phyloP scores from a whole-genome alignment of 2,329 filamentous ascomycete species.

The Thermomyces lanuginosus region DNA sequence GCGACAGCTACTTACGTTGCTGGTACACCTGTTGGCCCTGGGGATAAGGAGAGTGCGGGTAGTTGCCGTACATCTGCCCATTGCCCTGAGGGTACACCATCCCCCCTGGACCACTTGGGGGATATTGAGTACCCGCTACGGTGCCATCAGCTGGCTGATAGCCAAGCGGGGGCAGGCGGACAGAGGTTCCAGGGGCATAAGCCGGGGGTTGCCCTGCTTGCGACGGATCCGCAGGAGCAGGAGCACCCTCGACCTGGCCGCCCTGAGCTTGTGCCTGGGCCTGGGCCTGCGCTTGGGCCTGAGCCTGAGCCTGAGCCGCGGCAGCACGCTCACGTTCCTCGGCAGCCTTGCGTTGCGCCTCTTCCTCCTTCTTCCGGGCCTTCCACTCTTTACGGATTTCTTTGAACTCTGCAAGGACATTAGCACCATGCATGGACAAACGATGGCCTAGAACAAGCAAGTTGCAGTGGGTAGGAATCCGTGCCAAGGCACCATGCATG shows the following conservation, averaged over 20 bases:
- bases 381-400: slow-evolving; percentile 99
- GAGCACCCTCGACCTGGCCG: slow-evolving; percentile 30
- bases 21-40: slow-evolving; percentile 35
- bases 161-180: slow-evolving; percentile 59
- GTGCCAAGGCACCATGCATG: slow-evolving; percentile 1
- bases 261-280: slow-evolving; percentile 16
- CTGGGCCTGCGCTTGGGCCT: slow-evolving; percentile 16
- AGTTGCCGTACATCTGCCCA: slow-evolving; percentile 34
- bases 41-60: slow-evolving; percentile 35
- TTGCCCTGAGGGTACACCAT: slow-evolving; percentile 34
- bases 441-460: slow-evolving; percentile 1
- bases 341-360: slow-evolving; percentile 71
- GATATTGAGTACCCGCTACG: slow-evolving; percentile 46
- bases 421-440: slow-evolving; percentile 3
- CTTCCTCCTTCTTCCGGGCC: slow-evolving; percentile 97
- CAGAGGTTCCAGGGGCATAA: slow-evolving; percentile 36
- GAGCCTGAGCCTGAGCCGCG: slow-evolving; percentile 40
- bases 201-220: slow-evolving; percentile 26
- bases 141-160: slow-evolving; percentile 46
- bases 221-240: slow-evolving; percentile 33
- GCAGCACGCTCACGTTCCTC: slow-evolving; percentile 64
- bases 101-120: slow-evolving; percentile 37
- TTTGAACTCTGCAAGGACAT: slow-evolving; percentile 61
- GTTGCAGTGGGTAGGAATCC: neutral
- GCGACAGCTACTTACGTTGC: slow-evolving; percentile 30